phyloP scores from a whole-genome alignment of 163 green algal species.

The Prototheca cutis region DNA sequence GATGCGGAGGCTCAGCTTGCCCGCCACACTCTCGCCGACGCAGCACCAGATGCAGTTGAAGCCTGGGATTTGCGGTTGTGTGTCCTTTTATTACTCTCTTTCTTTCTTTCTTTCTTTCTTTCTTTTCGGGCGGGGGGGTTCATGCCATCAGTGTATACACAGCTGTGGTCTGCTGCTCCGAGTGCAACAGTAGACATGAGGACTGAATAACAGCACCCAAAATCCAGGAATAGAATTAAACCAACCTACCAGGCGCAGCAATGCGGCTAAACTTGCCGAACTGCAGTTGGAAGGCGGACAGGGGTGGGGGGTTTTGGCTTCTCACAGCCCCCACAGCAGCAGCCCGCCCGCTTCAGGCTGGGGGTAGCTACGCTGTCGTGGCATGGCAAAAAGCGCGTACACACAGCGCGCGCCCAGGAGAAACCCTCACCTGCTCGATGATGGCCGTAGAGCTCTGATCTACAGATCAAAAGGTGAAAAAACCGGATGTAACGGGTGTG shows the following conservation, averaged over 20 bases:
- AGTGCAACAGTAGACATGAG: too few relatives aligned
- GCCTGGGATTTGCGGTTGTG: constrained; percentile 23
- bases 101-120: too few relatives aligned
- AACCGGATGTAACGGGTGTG: background rate
- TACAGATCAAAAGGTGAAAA: background rate
- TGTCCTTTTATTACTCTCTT: too few relatives aligned
- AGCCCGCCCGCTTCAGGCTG: too few relatives aligned
- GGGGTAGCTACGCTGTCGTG: too few relatives aligned
- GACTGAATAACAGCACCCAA: background rate
- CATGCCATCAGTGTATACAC: too few relatives aligned
- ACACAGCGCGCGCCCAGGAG: too few relatives aligned
- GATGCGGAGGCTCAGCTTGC: constrained; percentile 57
- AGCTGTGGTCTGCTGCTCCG: too few relatives aligned
- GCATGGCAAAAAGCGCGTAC: too few relatives aligned
- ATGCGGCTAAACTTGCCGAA: constrained; percentile 66
- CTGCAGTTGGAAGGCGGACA: constrained; percentile 11
- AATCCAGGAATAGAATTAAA: background rate
- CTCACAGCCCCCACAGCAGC: background rate
- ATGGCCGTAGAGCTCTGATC: background rate
- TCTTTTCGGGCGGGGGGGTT: too few relatives aligned
- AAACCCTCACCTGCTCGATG: constrained; percentile 2
- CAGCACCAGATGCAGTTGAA: constrained; percentile 62
- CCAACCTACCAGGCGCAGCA: constrained; percentile 23
- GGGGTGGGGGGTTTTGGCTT: background rate
- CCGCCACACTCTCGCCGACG: constrained; percentile 53